A percentile compares a stretch with the other conserved stretches of the same genome.
Conservation (phyloP, 805 yeast genomes). For the Spathaspora gorwiae region DNA sequence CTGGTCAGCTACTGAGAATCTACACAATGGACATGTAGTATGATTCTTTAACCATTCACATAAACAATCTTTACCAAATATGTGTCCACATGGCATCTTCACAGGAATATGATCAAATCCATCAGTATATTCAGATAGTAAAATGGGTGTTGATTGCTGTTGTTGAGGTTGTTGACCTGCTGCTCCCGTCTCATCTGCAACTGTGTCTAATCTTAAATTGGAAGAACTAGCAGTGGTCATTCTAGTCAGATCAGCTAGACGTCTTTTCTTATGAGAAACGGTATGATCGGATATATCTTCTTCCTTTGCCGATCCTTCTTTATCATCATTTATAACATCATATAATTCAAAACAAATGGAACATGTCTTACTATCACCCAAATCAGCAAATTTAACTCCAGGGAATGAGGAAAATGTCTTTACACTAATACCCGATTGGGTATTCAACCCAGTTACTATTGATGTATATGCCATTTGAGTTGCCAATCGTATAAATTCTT, state of each 20-base stretch:
- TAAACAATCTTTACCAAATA: conserved; percentile 83
- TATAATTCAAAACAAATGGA: conserved; percentile 61
- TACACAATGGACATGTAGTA: conserved; percentile 82
- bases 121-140: conserved; percentile 17
- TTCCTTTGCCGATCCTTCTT: conserved; percentile 8
- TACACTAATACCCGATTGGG: conserved; percentile 49
- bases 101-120: conserved; percentile 55
- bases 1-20: conserved; percentile 44
- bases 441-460: conserved; percentile 46
- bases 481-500: conserved; percentile 59
- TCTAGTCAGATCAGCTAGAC: conserved; percentile 13
- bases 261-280: conserved; percentile 18
- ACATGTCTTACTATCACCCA: conserved; percentile 33
- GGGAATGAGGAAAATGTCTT: conserved; percentile 52
- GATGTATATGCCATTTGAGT: conserved; percentile 67
- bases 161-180: background rate
- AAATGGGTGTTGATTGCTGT: conserved; percentile 4
- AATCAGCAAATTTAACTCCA: conserved; percentile 8
- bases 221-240: conserved; percentile 2
- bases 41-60: conserved; percentile 76
- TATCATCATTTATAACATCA: conserved; percentile 4
- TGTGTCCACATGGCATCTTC: conserved; percentile 78
- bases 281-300: background rate
- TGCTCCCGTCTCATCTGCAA: background rate
- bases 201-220: conserved; percentile 1